Evolutionary conservation across 768 basidiomycete genomes (phyloP), one percentile per base, ranked within the genome.

Genomic region (Chiua virens): DNA sequence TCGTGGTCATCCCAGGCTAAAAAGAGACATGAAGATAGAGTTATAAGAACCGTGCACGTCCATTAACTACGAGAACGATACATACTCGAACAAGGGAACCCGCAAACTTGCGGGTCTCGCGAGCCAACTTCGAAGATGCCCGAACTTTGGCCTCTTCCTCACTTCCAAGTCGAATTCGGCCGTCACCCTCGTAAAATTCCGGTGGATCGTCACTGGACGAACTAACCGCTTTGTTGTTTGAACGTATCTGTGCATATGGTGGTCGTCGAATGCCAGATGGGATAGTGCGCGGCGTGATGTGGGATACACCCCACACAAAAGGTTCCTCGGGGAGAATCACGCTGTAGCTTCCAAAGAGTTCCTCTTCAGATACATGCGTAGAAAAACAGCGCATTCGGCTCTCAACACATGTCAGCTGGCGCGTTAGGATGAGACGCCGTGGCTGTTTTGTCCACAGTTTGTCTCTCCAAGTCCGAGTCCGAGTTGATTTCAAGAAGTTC

Each of bases 1-100:
- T 78, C 9, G 94, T 96, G 4, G 91, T 93, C 9, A 79, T 68
- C 13, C 85, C 86, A 30, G 79, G 74, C 89, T 91, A 34, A 34
- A 34, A 34, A 15, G 15, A 56, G 15, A 56, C 32, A 42, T 11
- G 17, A 32, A 23, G 13, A 22, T n/a, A 14, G 17, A 8, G 18
- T 50, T 25, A 47, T 32, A 22, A 44, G 13, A 8, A 20, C 21
- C 18, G 18, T 40, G 8, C 23, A 34, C 34, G 28, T 21, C 17
- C 17, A 34, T 2, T 13, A 17, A 35, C 4, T 1, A 14, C 4
- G 17, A 41, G 20, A 23, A 39, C 1, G 0, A 17, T 66, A n/a
- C n/a, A 10, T 56, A 89, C 80, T 67, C 77, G 73, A 9, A 82
- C 81, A 32, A 86, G 69, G 8, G 68, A 70, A 28, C 76, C 73